Conservation (phyloP, 768 basidiomycete genomes). For the Leccinum rimulosum region DNA sequence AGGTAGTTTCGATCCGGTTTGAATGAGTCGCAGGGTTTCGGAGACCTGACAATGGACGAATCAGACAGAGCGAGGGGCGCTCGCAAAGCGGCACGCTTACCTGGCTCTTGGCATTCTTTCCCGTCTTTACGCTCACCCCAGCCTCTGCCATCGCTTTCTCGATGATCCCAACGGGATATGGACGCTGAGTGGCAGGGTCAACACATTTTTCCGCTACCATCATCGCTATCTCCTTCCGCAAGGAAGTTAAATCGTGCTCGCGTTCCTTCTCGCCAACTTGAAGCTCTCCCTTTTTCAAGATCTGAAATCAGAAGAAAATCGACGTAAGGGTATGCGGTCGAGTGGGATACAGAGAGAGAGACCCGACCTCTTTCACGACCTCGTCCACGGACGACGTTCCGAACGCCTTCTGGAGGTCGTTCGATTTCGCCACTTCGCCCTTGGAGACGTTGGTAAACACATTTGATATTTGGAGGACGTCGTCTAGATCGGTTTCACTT, state of each 20-base stretch:
- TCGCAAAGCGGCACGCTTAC: slow-evolving; percentile 36
- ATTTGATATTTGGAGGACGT: slow-evolving; percentile 94
- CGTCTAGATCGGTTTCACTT: slow-evolving; percentile 90
- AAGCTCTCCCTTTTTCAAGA: slow-evolving; percentile 92
- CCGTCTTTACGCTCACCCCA: slow-evolving; percentile 84
- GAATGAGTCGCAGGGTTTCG: slow-evolving; percentile 82
- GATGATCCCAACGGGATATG: slow-evolving; percentile 93
- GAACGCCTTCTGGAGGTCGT: slow-evolving; percentile 91
- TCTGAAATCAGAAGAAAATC: slow-evolving; percentile 43
- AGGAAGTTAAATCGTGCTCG: slow-evolving; percentile 78
- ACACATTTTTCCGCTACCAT: slow-evolving; percentile 95
- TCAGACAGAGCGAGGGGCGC: not conserved
- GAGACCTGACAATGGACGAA: slow-evolving; percentile 57
- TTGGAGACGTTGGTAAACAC: slow-evolving; percentile 97
- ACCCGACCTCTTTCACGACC: slow-evolving; percentile 75
- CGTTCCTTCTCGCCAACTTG: slow-evolving; percentile 98
- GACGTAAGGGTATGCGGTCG: not conserved
- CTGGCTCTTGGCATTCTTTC: slow-evolving; percentile 94
- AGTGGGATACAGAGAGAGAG: not conserved
- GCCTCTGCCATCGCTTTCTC: slow-evolving; percentile 97
- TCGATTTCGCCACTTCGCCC: slow-evolving; percentile 86
- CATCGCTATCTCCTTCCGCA: slow-evolving; percentile 89
- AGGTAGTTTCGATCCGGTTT: slow-evolving; percentile 80
- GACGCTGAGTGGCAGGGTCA: slow-evolving; percentile 83
- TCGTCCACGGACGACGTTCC: slow-evolving; percentile 68